Evolutionary conservation across 805 yeast genomes (phyloP), one percentile per base, ranked within the genome.

Genomic region (Priceomyces carsonii): DNA sequence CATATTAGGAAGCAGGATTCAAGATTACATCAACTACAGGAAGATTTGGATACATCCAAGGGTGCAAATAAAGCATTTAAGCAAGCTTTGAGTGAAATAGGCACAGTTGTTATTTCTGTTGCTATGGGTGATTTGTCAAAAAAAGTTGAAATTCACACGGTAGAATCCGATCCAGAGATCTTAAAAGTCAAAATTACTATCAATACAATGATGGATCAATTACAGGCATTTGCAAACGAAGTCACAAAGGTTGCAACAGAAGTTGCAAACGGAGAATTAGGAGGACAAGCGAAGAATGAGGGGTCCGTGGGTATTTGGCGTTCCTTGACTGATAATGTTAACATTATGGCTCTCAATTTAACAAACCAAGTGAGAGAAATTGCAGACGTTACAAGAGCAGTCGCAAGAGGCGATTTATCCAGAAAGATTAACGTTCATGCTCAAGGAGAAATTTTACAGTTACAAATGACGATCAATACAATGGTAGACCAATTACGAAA

Each of bases 221-320:
- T 85, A 41, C 90, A 83, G 55, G 77, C 85, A 8, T 85, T 85
- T 58, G 88, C 93, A 19, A 73, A 74, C 35, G 93, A 85, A 57
- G 93, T 86, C 26, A 83, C 89, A 23, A 79, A 86, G 40, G 85
- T 87, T 17, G 93, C 95, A 24, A 85, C 90, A 12, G 95, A 87
- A 48, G 95, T 87, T 14, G 91, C 95, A 19, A 85, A 85, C 50
- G 96, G 96, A 47, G 85, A 85, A 44, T 70, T 87, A 26, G 95
- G 95, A 47, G 95, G 95, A 24, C 93, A 85, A 54, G 95, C 91
- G 26, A 84, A 82, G 43, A 82, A 81, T 43, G 82, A 80, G 35
- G 91, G 90, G n/a, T 79, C 90, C 1, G 86, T 81, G 6, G 96
- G 96, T 13, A 83, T 85, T 33, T 87, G 95, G 95, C 77, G 87